Conservation (phyloP, 148 eudicot genomes). For the Dysphania ambrosioides region DNA sequence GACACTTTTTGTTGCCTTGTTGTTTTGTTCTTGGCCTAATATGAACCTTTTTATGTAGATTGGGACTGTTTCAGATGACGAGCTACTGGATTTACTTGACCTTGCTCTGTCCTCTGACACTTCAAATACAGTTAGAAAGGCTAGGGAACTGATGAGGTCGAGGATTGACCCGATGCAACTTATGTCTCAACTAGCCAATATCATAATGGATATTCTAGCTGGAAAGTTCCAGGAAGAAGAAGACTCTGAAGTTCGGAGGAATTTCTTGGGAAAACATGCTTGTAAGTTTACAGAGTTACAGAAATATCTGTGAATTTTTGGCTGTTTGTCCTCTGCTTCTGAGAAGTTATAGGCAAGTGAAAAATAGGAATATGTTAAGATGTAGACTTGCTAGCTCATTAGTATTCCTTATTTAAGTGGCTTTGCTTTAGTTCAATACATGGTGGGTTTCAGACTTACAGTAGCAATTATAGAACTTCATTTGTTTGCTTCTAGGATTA, state of each 20-base stretch:
- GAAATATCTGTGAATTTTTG: background rate
- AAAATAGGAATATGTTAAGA: background rate
- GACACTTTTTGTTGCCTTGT: background rate
- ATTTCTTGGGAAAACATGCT: constrained; percentile 51
- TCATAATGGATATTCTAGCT: constrained; percentile 94
- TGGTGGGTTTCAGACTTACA: too few relatives aligned
- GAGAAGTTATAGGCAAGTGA: background rate
- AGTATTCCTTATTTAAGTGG: too few relatives aligned
- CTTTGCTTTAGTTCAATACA: too few relatives aligned
- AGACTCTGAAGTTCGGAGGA: constrained; percentile 56
- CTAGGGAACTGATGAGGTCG: constrained; percentile 86
- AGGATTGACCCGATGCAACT: constrained; percentile 92
- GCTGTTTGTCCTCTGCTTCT: background rate
- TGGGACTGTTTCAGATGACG: constrained; percentile 92
- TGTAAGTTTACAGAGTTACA: constrained; percentile 46
- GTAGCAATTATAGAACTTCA: too few relatives aligned
- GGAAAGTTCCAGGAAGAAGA: constrained; percentile 64
- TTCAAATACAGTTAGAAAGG: constrained; percentile 72
- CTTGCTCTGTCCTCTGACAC: constrained; percentile 87
- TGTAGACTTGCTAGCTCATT: background rate
- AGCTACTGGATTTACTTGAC: constrained; percentile 69
- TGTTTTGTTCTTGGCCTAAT: constrained; percentile 9
- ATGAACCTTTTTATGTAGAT: constrained; percentile 42
- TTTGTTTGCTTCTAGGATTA: too few relatives aligned
- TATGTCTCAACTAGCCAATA: constrained; percentile 80